phyloP scores from a whole-genome alignment of 1,139 yeast species.

The Scheffersomyces stambukii region DNA sequence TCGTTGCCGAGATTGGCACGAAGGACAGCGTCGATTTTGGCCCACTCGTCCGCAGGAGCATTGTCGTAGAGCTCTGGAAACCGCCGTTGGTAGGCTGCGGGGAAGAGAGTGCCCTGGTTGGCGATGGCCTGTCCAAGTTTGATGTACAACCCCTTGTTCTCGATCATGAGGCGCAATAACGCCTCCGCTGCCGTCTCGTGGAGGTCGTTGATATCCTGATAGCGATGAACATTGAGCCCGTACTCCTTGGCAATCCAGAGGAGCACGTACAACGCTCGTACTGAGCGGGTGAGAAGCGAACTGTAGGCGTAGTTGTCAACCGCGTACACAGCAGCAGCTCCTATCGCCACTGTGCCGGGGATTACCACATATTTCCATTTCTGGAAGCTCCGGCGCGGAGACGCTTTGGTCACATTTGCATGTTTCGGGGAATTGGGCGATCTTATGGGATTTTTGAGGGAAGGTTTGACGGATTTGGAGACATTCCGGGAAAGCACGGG shows the following conservation, averaged over 20 bases:
- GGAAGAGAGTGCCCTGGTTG: constrained; percentile 65
- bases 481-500: no score
- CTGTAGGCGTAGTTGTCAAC: constrained; percentile 43
- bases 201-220: constrained; percentile 42
- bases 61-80: constrained; percentile 60
- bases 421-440: no score
- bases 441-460: no score
- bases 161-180: constrained; percentile 46
- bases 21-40: constrained; percentile 42
- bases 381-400: no score
- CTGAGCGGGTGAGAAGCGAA: constrained; percentile 49
- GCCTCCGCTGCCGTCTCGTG: constrained; percentile 61
- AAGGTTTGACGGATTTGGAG: no score
- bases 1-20: constrained; percentile 41
- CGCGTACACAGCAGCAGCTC: constrained; percentile 20
- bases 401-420: no score
- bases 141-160: constrained; percentile 69
- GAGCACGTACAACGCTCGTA: constrained; percentile 46
- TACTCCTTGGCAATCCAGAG: constrained; percentile 58
- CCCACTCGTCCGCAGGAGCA: constrained; percentile 70
- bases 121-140: constrained; percentile 77
- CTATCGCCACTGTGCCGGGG: constrained; percentile 6
- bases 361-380: no score
- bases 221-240: constrained; percentile 41
- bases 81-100: constrained; percentile 53